Percentiles rank a stretch among this genome's conserved stretches.
phyloP scores from a whole-genome alignment of 202 grass and related monocot species.

The Setaria italica region DNA sequence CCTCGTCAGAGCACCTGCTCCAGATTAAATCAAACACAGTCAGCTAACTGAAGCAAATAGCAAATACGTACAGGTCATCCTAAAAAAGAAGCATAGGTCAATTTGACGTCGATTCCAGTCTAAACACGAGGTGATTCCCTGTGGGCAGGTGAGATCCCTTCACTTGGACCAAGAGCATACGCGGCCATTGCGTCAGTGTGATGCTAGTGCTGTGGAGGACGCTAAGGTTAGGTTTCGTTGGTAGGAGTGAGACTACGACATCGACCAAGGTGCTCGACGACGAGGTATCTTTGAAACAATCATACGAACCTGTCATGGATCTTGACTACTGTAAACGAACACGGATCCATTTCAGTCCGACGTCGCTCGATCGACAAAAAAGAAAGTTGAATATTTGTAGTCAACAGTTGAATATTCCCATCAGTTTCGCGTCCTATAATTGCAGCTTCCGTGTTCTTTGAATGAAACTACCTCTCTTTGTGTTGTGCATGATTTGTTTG shows the following conservation, averaged over 20 bases:
- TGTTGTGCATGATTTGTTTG: background rate
- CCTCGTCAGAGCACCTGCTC: conserved; percentile 85
- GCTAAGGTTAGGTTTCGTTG: background rate
- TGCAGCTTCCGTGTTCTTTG: background rate
- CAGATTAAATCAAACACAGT: background rate
- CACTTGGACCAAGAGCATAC: background rate
- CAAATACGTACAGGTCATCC: background rate
- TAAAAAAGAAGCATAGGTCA: background rate
- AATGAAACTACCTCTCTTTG: background rate
- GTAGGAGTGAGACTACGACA: conserved; percentile 12
- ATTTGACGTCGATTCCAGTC: background rate
- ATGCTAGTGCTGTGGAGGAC: background rate
- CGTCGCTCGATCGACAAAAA: background rate
- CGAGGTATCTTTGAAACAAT: conserved; percentile 33
- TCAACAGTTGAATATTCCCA: background rate
- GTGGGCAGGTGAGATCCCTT: conserved; percentile 35
- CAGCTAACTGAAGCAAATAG: background rate
- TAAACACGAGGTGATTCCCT: conserved; percentile 33
- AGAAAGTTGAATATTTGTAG: conserved; percentile 17
- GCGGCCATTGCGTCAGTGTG: background rate
- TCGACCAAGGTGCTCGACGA: background rate
- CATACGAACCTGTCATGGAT: conserved; percentile 9
- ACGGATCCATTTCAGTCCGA: background rate
- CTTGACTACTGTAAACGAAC: background rate
- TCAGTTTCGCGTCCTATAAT: background rate